Evolutionary conservation across 441 rosid genomes (phyloP).

Genomic region (Erodium chrysanthum): DNA sequence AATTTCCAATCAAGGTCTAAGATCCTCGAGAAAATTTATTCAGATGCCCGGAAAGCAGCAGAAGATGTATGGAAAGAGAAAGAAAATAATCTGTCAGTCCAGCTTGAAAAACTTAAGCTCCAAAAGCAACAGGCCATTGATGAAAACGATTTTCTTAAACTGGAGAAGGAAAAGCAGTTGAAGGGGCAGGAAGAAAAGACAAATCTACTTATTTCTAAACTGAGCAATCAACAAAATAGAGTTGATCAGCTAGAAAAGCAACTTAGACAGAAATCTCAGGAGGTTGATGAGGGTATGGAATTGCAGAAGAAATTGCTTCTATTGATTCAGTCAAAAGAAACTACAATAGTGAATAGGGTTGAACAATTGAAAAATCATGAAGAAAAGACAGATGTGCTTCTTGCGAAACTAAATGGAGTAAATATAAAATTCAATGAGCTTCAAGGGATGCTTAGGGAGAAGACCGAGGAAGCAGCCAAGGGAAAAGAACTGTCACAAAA

Average conservation of each 20-base stretch:
- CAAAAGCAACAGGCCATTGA: slow-evolving; percentile 35
- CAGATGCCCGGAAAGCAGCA: slow-evolving; percentile 44
- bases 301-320: slow-evolving; percentile 32
- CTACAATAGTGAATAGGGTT: slow-evolving; percentile 17
- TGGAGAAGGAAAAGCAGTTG: slow-evolving; percentile 31
- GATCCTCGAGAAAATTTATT: slow-evolving; percentile 38
- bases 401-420: slow-evolving; percentile 33
- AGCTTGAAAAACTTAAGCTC: slow-evolving; percentile 39
- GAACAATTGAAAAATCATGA: slow-evolving; percentile 30
- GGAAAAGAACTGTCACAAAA: slow-evolving; percentile 29
- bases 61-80: slow-evolving; percentile 49
- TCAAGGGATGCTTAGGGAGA: slow-evolving; percentile 31
- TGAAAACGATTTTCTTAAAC: slow-evolving; percentile 33
- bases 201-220: slow-evolving; percentile 16
- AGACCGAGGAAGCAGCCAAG: slow-evolving; percentile 26
- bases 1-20: slow-evolving; percentile 46
- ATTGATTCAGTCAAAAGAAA: slow-evolving; percentile 36
- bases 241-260: slow-evolving; percentile 32
- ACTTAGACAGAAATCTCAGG: slow-evolving; percentile 31
- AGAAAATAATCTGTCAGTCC: slow-evolving; percentile 35
- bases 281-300: slow-evolving; percentile 38
- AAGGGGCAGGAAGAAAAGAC: slow-evolving; percentile 26
- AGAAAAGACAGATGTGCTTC: slow-evolving; percentile 30
- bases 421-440: slow-evolving; percentile 33
- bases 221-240: slow-evolving; percentile 25